phyloP scores from a whole-genome alignment of 2,329 filamentous ascomycete genomes.

The Capronia americana region DNA sequence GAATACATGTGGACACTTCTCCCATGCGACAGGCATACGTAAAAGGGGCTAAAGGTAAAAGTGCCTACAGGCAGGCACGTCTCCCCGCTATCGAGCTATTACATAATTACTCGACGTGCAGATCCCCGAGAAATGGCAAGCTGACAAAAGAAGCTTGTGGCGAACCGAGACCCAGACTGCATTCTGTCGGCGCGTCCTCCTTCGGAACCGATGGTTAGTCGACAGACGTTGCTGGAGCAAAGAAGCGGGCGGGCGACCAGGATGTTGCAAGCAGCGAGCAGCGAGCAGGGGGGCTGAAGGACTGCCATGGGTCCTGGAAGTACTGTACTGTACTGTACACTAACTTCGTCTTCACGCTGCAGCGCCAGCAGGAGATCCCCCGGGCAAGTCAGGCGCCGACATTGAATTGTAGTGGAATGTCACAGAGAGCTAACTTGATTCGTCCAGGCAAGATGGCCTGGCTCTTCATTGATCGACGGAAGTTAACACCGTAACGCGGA shows the following conservation, averaged over 20 bases:
- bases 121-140: background rate
- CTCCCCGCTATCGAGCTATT: background rate
- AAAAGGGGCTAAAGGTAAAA: background rate
- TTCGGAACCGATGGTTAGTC: background rate
- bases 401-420: background rate
- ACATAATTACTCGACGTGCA: background rate
- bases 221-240: background rate
- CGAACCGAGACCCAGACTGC: background rate
- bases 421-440: background rate
- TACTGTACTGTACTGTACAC: too few relatives aligned
- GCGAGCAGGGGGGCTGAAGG: too few relatives aligned
- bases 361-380: background rate
- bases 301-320: background rate
- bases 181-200: background rate
- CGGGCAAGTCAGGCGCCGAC: background rate
- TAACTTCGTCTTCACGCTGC: background rate
- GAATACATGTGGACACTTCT: background rate
- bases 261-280: background rate
- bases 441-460: background rate
- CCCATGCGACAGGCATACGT: background rate
- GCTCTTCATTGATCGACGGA: background rate
- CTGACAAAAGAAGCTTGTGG: background rate
- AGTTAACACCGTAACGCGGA: background rate
- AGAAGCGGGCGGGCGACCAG: background rate
- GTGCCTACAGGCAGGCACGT: too few relatives aligned